Evolutionary conservation across 352 stramenopile species (phyloP).

Genomic region (Globisporangium radiosum): DNA sequence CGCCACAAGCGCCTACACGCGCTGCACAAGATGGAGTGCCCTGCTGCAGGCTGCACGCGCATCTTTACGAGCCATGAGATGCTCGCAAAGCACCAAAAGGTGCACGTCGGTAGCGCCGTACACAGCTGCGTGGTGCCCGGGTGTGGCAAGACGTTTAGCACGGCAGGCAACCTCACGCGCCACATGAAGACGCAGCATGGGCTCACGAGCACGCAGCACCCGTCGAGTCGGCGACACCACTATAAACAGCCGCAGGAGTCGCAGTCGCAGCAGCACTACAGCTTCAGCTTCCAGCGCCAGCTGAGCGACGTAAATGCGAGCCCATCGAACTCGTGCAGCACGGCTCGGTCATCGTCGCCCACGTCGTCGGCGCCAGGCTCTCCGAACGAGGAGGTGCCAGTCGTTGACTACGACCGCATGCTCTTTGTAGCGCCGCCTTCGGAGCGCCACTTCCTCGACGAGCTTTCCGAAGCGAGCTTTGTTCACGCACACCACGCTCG

Average conservation of each 20-base stretch:
- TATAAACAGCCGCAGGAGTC: too few species aligned
- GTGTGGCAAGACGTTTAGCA: slow-evolving; percentile 64
- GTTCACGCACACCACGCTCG: background rate
- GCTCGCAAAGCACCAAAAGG: slow-evolving; percentile 9
- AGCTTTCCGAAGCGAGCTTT: background rate
- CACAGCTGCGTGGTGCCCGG: slow-evolving; percentile 21
- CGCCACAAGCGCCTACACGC: slow-evolving; percentile 22
- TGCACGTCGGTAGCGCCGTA: slow-evolving; percentile 11
- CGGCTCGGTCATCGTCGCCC: background rate
- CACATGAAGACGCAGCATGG: slow-evolving; percentile 58
- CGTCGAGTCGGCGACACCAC: slow-evolving; percentile 9
- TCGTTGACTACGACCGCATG: slow-evolving; percentile 35
- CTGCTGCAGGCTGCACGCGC: slow-evolving; percentile 4
- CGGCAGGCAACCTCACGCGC: slow-evolving; percentile 56
- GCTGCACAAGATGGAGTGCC: slow-evolving; percentile 7
- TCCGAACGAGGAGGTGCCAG: slow-evolving; percentile 24
- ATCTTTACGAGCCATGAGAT: slow-evolving; percentile 9
- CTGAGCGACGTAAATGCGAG: background rate
- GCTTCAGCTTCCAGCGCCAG: background rate
- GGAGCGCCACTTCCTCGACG: slow-evolving; percentile 14
- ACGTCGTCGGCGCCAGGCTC: slow-evolving; percentile 11
- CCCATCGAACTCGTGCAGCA: background rate
- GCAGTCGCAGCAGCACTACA: background rate
- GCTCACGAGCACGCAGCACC: slow-evolving; percentile 8
- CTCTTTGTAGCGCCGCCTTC: slow-evolving; percentile 24